phyloP scores from a whole-genome alignment of 2,329 filamentous ascomycete species.

The Lecanoromycetidae sp. region DNA sequence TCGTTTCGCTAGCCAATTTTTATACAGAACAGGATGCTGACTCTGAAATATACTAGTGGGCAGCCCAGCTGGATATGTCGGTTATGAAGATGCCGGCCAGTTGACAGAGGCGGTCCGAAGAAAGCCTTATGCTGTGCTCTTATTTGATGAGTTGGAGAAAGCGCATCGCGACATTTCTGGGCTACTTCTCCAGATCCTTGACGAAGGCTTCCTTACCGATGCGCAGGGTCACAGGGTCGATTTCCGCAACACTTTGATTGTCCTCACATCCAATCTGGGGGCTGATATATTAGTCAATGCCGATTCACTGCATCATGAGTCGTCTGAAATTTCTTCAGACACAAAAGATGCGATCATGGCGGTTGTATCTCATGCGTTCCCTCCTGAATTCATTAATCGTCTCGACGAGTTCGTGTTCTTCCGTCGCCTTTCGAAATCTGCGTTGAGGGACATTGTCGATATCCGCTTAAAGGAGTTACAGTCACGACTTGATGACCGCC shows the following conservation, averaged over 20 bases:
- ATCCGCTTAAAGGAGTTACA: conserved; percentile 82
- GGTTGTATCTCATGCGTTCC: conserved; percentile 60
- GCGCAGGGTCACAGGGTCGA: conserved; percentile 93
- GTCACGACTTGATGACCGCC: conserved; percentile 65
- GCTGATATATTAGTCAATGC: conserved; percentile 78
- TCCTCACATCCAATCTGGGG: conserved; percentile 89
- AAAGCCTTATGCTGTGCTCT: conserved; percentile 86
- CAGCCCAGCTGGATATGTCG: conserved; percentile 92
- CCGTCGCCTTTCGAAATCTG: conserved; percentile 65
- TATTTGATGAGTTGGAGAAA: conserved; percentile 98
- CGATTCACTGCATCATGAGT: conserved; percentile 52
- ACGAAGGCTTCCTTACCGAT: conserved; percentile 92
- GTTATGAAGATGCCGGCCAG: conserved; percentile 93
- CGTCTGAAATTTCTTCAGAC: conserved; percentile 58
- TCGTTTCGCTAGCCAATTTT: too few relatives aligned
- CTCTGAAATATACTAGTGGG: too few relatives aligned
- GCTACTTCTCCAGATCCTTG: conserved; percentile 81
- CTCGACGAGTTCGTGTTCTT: conserved; percentile 97
- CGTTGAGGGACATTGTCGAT: conserved; percentile 84
- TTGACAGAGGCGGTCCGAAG: conserved; percentile 88
- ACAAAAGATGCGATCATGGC: conserved; percentile 78
- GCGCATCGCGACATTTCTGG: conserved; percentile 91
- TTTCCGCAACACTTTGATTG: conserved; percentile 92
- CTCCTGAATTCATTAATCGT: conserved; percentile 91
- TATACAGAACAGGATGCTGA: too few relatives aligned